Evolutionary conservation across 257 asterid genomes (phyloP).

Genomic region (Petunia axillaris): DNA sequence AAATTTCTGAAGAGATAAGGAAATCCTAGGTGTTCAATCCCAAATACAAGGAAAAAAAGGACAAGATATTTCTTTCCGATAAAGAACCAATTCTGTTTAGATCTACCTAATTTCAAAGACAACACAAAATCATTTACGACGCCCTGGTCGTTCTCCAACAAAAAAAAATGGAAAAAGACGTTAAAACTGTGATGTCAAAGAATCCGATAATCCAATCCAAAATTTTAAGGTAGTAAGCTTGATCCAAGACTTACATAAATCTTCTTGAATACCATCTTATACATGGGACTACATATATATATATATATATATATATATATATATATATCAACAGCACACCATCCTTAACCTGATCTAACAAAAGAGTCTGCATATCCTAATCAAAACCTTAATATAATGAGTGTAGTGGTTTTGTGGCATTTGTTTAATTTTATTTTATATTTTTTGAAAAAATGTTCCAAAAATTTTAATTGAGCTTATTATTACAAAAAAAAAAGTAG

Average conservation of each 20-base stretch:
- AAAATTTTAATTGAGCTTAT: background rate
- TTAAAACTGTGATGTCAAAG: no score
- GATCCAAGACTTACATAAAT: background rate
- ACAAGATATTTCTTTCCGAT: background rate
- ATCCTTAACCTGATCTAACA: background rate
- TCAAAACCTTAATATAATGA: background rate
- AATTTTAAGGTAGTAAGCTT: conserved; percentile 4
- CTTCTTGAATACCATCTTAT: background rate
- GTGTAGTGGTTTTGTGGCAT: background rate
- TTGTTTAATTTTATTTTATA: background rate
- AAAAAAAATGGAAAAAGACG: background rate
- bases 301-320: background rate
- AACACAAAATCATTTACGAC: background rate
- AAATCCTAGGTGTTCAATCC: conserved; percentile 20
- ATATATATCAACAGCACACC: background rate
- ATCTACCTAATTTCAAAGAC: background rate
- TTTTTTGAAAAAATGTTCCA: background rate
- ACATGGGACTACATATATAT: background rate
- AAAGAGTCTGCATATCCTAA: background rate
- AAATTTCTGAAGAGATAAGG: background rate
- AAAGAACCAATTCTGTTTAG: conserved; percentile 2
- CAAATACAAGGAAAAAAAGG: background rate
- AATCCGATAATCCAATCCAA: background rate
- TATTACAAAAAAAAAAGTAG: background rate
- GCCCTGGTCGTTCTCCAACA: background rate